Evolutionary conservation across 2,329 filamentous ascomycete species (phyloP).

Genomic region (Fusarium tuaranense): DNA sequence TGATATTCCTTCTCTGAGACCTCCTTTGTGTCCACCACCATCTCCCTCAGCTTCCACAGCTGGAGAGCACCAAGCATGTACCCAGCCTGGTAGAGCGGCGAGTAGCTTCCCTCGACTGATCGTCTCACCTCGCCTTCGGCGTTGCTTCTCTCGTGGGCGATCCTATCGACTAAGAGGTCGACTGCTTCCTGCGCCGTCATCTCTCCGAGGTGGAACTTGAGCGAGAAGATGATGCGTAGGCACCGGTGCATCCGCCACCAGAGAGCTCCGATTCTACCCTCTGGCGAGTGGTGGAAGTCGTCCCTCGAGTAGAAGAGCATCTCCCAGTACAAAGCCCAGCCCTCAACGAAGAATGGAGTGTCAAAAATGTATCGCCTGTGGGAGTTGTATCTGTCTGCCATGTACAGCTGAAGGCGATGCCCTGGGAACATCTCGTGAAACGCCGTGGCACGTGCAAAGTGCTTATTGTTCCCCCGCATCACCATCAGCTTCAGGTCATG

Average conservation of each 20-base stretch:
- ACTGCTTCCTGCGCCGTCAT: slow-evolving; percentile 35
- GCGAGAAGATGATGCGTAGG: slow-evolving; percentile 18
- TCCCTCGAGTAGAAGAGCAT: slow-evolving; percentile 28
- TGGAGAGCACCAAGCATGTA: slow-evolving; percentile 31
- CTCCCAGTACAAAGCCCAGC: slow-evolving; percentile 35
- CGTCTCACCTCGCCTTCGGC: slow-evolving; percentile 29
- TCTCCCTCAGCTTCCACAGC: slow-evolving; percentile 29
- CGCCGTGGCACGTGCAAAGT: slow-evolving; percentile 22
- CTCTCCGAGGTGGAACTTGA: slow-evolving; percentile 28
- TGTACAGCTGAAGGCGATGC: slow-evolving; percentile 26
- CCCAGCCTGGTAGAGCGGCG: slow-evolving; percentile 29
- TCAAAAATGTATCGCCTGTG: slow-evolving; percentile 31
- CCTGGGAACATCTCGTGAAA: slow-evolving; percentile 36
- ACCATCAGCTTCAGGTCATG: slow-evolving; percentile 35
- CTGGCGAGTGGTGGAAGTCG: slow-evolving; percentile 28
- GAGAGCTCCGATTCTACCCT: slow-evolving; percentile 27
- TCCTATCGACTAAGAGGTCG: slow-evolving; percentile 14
- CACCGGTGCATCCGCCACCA: slow-evolving; percentile 37
- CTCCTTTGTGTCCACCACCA: slow-evolving; percentile 20
- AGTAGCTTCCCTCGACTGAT: slow-evolving; percentile 30
- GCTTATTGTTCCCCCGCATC: slow-evolving; percentile 30
- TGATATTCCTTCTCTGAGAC: slow-evolving; percentile 31
- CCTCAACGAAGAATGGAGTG: slow-evolving; percentile 30
- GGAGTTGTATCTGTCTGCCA: slow-evolving; percentile 29
- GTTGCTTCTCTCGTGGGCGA: slow-evolving; percentile 26